These are phyloP conservation scores for Carallia brachiata DNA, from an alignment of 345 rosid species.

Conservation along the genomic window DNA sequence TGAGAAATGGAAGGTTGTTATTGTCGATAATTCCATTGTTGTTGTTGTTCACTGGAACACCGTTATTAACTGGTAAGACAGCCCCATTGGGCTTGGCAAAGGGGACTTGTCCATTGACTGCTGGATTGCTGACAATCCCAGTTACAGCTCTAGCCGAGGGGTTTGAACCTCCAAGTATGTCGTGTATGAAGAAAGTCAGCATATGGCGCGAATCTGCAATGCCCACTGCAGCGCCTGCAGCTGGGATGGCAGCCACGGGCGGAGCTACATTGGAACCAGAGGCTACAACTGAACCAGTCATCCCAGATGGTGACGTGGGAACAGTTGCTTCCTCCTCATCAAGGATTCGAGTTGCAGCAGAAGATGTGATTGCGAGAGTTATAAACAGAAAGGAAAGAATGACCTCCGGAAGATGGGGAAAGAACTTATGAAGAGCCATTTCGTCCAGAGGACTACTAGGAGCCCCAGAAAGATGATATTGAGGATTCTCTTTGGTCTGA, in stretches of 20 bases:
- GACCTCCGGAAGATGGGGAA: not conserved
- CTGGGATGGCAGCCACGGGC: conserved; percentile 6
- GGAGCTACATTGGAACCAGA: conserved; percentile 6
- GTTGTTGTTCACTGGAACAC: conserved; percentile 55
- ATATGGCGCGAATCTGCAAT: conserved; percentile 28
- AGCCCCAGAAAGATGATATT: too few relatives aligned
- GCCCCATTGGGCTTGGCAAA: conserved; percentile 87
- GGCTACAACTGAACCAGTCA: conserved; percentile 18
- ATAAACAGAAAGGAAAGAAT: conserved; percentile 26
- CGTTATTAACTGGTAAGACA: conserved; percentile 60
- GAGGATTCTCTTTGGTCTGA: not conserved
- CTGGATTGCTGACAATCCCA: conserved; percentile 62
- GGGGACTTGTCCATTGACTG: conserved; percentile 65
- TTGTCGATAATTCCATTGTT: conserved; percentile 63
- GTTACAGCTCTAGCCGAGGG: conserved; percentile 52
- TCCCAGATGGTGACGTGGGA: conserved; percentile 18
- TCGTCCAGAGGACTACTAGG: not conserved
- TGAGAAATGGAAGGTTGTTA: conserved; percentile 77
- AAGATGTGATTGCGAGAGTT: conserved; percentile 27
- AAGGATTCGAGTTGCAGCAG: conserved; percentile 34
- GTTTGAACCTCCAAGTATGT: conserved; percentile 32
- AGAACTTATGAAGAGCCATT: not conserved
- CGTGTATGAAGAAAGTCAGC: conserved; percentile 64
- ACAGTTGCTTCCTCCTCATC: conserved; percentile 27
- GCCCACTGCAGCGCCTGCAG: conserved; percentile 19